Evolutionary conservation across 2,329 filamentous ascomycete species (phyloP), one percentile per base, ranked within the genome.

Genomic region (Alternaria ventricosa): DNA sequence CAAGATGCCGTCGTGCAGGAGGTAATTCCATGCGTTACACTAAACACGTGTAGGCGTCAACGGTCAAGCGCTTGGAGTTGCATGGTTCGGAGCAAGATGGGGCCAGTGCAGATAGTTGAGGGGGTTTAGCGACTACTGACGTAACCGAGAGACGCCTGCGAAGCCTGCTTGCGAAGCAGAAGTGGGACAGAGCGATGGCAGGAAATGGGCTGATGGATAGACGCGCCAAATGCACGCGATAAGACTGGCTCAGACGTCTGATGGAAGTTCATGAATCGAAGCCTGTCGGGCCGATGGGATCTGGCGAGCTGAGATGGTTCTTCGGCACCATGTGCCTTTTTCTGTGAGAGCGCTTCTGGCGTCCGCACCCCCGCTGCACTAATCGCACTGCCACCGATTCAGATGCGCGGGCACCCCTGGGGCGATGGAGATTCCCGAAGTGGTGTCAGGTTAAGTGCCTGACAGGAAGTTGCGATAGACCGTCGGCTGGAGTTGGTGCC

Each of bases 381-480:
- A 57, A 66, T 69, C 67, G 60, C 58, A 55, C 47, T 58, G 61
- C 58, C 57, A 54, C 58, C 64, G 67, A 66, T 68, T 64, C 63
- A 66, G 63, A 68, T 70, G 61, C 33, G 55, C 33, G 41, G 53
- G n/a, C 56, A 54, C 66, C 66, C 59, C 45, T 61, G 60, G 28
- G 50, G 27, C 43, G 49, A 41, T 58, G 36, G 64, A 62, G 65
- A 65, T 67, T 70, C 66, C 66, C 66, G 66, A 69, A 46, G 59
- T 53, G 25, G 50, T 53, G 63, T 59, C 43, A 51, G 22, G 49
- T 59, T 43, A 43, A 46, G 60, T 47, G 58, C 54, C 54, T 54
- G 45, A 22, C 28, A 22, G 18, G 49, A 55, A n/a, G 57, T 28
- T 25, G 46, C 30, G 46, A 36, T 41, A 18, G 28, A n/a, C 22